Evolutionary conservation across 192 early-diverging fungal genomes (phyloP), one percentile per base, ranked within the genome.

Genomic region (Coemansia erecta): DNA sequence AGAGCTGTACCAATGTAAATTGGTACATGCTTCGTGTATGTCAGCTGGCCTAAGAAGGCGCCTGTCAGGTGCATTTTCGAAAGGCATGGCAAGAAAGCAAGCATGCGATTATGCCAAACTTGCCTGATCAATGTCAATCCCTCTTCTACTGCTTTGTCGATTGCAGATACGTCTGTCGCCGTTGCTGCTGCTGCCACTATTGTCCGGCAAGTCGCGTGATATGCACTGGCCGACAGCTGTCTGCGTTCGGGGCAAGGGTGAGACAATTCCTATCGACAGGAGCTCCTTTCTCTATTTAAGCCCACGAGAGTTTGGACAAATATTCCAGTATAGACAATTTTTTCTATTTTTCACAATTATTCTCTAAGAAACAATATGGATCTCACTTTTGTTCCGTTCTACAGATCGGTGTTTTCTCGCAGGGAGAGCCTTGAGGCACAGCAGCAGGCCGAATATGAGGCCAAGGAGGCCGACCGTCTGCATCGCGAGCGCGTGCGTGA

Each of bases 401-500:
- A 67, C 58, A 59, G 43, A 33, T 19, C 64, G 4, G 22, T 54
- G 33, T 51, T 58, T 31, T 18, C 13, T 10, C 58, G 51, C 23
- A 50, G 53, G 13, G 28, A 42, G 45, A 60, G 33, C 41, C 44
- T 48, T 4, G 58, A 67, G 24, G 43, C 49, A 4, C 48, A 58
- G 55, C 54, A 46, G n/a, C 55, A 56, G 58, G 54, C 43, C 26
- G 59, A 61, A 18, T 61, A 58, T 43, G 60, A 52, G 7, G 66
- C 60, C 17, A 43, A 17, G 8, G 66, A 69, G 60, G 60, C 66
- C 51, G 66, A 69, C 46, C 24, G 60, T 2, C 12, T 39, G 22
- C 66, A 69, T 51, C 66, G 66, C 23, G 66, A 69, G 40, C n/a
- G 49, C 17, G 55, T 41, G 8, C 53, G 60, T 33, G 66, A 69